These are phyloP conservation scores for Arachis monticola DNA, from an alignment of 331 rosid species.

Conservation along the genomic window DNA sequence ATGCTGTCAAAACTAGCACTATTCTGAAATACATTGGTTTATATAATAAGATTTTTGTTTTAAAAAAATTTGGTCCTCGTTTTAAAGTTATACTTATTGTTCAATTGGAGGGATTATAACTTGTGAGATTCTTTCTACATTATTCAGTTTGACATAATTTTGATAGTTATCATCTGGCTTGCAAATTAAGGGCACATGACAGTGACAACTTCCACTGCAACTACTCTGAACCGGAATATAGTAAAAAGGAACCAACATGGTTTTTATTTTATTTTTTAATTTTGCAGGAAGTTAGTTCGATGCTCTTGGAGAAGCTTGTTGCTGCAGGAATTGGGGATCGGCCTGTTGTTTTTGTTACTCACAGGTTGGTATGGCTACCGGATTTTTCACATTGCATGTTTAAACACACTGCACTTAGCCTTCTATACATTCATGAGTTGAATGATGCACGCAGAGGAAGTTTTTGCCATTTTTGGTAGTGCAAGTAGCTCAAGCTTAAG, in stretches of 20 bases:
- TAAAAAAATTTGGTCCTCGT: neutral
- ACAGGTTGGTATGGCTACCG: conserved; percentile 65
- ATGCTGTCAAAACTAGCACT: conserved; percentile 3
- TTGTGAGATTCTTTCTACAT: conserved; percentile 16
- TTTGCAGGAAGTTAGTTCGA: conserved; percentile 93
- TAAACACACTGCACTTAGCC: neutral
- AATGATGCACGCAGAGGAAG: too few relatives aligned
- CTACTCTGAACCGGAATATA: conserved; percentile 25
- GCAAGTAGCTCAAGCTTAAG: conserved; percentile 4
- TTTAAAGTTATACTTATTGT: neutral
- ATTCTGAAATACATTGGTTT: neutral
- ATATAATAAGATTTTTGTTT: neutral
- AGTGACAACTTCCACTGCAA: neutral
- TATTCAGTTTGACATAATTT: conserved; percentile 18
- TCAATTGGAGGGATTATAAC: conserved; percentile 7
- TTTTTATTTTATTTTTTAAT: conserved; percentile 31
- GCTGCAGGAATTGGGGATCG: conserved; percentile 94
- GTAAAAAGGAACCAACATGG: neutral
- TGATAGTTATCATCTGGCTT: conserved; percentile 18
- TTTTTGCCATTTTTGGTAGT: conserved; percentile 30
- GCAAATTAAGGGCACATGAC: conserved; percentile 28
- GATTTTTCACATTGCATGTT: neutral
- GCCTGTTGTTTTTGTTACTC: conserved; percentile 95
- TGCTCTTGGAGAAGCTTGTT: conserved; percentile 88
- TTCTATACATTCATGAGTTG: conserved; percentile 19